phyloP scores from a whole-genome alignment of 257 asterid genomes.

The Dorcoceras hygrometricum region DNA sequence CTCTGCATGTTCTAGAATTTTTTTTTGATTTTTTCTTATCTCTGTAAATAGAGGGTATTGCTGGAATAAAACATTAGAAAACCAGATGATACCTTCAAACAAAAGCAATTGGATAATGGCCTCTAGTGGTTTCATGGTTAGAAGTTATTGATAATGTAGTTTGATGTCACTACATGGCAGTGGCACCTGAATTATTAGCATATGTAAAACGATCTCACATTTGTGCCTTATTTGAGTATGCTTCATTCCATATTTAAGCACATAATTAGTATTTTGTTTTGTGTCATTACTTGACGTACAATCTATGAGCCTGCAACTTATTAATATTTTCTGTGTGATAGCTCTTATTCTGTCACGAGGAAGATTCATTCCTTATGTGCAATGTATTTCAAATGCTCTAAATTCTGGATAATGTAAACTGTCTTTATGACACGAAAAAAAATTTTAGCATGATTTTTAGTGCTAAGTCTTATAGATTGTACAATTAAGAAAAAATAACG shows the following conservation, averaged over 20 bases:
- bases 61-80: neutral
- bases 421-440: neutral
- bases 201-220: neutral
- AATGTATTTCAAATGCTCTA: neutral
- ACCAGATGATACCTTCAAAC: neutral
- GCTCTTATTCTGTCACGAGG: neutral
- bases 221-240: neutral
- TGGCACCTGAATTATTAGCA: neutral
- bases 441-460: neutral
- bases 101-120: neutral
- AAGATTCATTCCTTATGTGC: neutral
- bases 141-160: neutral
- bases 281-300: neutral
- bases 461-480: neutral
- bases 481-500: conserved; percentile 6
- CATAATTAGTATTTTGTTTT: neutral
- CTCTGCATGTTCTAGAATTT: neutral
- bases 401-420: neutral
- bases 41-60: neutral
- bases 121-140: neutral
- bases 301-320: neutral
- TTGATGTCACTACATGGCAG: neutral
- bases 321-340: neutral
- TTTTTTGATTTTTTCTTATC: neutral
- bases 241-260: neutral